Percentiles rank a stretch among this genome's conserved stretches.
phyloP scores from a whole-genome alignment of 2,329 filamentous ascomycete genomes.

The Diaporthe vexans region DNA sequence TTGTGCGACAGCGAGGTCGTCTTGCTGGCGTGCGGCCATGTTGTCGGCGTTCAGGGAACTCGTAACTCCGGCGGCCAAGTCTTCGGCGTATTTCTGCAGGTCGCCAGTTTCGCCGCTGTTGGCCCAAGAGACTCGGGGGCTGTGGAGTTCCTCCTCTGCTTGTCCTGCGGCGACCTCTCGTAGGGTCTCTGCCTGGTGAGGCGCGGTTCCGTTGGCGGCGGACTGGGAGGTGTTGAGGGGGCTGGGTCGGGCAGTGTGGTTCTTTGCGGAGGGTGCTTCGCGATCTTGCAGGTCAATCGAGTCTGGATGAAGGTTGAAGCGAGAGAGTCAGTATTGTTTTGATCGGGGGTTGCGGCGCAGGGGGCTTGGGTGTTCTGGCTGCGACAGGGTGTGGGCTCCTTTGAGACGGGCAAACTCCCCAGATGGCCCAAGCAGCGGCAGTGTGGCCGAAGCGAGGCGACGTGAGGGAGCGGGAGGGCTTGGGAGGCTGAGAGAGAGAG shows the following conservation, averaged over 20 bases:
- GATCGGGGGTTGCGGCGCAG: constrained; percentile 11
- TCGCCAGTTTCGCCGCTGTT: constrained; percentile 56
- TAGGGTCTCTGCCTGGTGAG: constrained; percentile 89
- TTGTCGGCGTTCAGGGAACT: constrained; percentile 51
- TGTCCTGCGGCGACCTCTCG: constrained; percentile 84
- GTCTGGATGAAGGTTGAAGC: constrained; percentile 67
- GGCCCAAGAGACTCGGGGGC: constrained; percentile 71
- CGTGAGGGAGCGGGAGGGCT: constrained; percentile 4
- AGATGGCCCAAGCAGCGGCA: constrained; percentile 31
- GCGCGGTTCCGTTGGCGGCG: constrained; percentile 62
- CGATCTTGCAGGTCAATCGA: constrained; percentile 95
- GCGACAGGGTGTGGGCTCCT: constrained; percentile 17
- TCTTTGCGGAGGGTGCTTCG: constrained; percentile 84
- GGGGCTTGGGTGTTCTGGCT: constrained; percentile 33
- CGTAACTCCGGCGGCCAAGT: constrained; percentile 57
- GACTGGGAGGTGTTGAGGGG: constrained; percentile 65
- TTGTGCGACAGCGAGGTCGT: constrained; percentile 71
- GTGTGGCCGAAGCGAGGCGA: constrained; percentile 4
- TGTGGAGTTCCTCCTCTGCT: constrained; percentile 78
- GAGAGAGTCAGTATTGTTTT: constrained; percentile 47
- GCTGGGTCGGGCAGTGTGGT: constrained; percentile 73
- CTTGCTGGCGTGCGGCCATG: constrained; percentile 61
- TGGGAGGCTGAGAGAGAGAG: constrained; percentile 35
- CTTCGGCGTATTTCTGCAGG: constrained; percentile 61
- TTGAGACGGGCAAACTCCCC: constrained; percentile 20